Evolutionary conservation across 306 rosid genomes (phyloP).

Genomic region (Pyrus bretschneideri): DNA sequence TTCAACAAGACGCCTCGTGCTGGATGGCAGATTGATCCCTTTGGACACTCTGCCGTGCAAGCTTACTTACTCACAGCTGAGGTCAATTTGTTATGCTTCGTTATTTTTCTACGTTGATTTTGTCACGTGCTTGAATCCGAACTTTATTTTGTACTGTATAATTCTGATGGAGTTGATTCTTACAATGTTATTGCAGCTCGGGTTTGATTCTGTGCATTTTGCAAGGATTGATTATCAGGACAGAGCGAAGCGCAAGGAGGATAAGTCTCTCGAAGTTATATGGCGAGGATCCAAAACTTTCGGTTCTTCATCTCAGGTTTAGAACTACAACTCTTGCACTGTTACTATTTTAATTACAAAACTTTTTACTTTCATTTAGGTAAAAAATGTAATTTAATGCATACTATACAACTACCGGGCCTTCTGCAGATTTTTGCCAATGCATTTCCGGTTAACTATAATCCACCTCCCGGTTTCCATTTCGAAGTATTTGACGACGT

Average conservation of each 20-base stretch:
- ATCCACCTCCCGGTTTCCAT: conserved; percentile 60
- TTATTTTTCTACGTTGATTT: background rate
- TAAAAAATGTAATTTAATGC: background rate
- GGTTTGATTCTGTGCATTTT: conserved; percentile 89
- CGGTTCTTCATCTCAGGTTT: conserved; percentile 81
- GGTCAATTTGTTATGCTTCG: conserved; percentile 23
- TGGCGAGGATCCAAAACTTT: conserved; percentile 87
- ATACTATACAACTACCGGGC: conserved; percentile 1
- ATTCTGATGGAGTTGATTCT: background rate
- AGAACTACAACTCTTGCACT: conserved; percentile 5
- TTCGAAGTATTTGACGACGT: conserved; percentile 49
- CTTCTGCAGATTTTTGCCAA: conserved; percentile 68
- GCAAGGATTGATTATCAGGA: conserved; percentile 92
- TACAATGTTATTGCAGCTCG: conserved; percentile 45
- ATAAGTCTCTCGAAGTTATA: conserved; percentile 82
- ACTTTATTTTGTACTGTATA: background rate
- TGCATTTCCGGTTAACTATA: conserved; percentile 67
- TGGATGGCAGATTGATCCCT: conserved; percentile 94
- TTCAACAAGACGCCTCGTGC: conserved; percentile 66
- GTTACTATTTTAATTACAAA: background rate
- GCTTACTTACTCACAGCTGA: conserved; percentile 74
- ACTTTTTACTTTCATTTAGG: background rate
- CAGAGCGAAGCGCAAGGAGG: conserved; percentile 57
- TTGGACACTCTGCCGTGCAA: conserved; percentile 88
- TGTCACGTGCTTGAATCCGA: background rate